Evolutionary conservation across 2,329 filamentous ascomycete species (phyloP), one percentile per base, ranked within the genome.

Genomic region (Cordyceps militaris): DNA sequence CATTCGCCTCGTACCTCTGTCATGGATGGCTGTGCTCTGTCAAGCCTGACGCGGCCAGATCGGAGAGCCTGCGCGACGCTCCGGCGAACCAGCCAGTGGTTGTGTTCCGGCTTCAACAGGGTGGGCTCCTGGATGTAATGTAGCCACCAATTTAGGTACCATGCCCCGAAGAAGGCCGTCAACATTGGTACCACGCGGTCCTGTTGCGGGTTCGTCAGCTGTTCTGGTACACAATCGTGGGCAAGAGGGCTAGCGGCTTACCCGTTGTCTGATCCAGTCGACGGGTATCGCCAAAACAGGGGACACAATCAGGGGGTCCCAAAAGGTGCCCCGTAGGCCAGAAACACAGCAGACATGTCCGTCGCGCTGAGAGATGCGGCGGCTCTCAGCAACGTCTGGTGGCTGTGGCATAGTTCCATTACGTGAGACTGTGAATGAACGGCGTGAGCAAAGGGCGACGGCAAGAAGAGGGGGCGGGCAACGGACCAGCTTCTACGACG

Each of bases 1-100:
- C 40, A 3, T 16, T 6, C 24, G 14, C 6, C 23, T 51, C 65
- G 63, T 47, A 70, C 68, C 61, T 71, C 67, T 38, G 67, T 54
- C 62, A 65, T 63, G 2, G 68, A 70, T 21, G 64, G 58, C 14
- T 61, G 60, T n/a, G 59, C 23, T 49, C 67, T 62, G 13, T 66
- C 55, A 10, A 72, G 51, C 19, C 38, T 60, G 16, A 70, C 42
- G 19, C 63, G n/a, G 7, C 68, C 66, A 24, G 28, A 46, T 26
- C 53, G 50, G 48, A 67, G 67, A 10, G 61, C 61, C 14, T 36
- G 23, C 1, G 62, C 64, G 7, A 62, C 65, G n/a, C 66, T 69
- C 52, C 60, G 63, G 2, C 63, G 62, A 40, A 70, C 64, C 5
- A 70, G 60, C 69, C 68, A 71, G 57, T 70, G 69, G 44, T 56